Evolutionary conservation across 2,329 filamentous ascomycete genomes (phyloP), one percentile per base, ranked within the genome.

Genomic region (Myriosclerotinia curreyana): DNA sequence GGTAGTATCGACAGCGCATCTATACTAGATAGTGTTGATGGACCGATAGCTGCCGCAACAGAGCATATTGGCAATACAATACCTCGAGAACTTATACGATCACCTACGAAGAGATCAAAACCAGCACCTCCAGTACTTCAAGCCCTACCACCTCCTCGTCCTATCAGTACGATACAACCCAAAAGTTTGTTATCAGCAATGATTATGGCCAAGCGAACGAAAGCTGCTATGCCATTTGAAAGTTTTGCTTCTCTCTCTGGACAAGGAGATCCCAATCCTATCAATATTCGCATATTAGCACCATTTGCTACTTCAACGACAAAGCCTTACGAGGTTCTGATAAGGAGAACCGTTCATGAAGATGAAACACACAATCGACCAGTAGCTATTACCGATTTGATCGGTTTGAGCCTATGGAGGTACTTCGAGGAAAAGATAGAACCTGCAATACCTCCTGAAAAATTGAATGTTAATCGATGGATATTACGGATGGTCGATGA

Each of bases 401-500:
- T 96, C 68, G 91, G 91, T 0, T 81, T 94, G 66, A 87, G 87
- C 67, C 76, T 96, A 15, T 93, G 89, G 81, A 82, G 88, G 67
- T 95, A 94, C 74, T 85, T 86, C 55, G 88, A 93, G 70, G 90
- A 93, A 73, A 89, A 89, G 69, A 79, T 86, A 36, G 84, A 92
- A 68, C 91, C 91, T 4, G 74, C 82, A 0, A 78, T 95, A 12
- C 79, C 85, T 0, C 74, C 78, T 2, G 83, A 87, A 59, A 90
- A 91, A 72, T 79, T 86, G 60, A 91, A 91, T 70, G 87, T 93
- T 70, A 94, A 94, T 72, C 86, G 86, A 79, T 95, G 90, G 89
- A 91, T 87, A 31, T 77, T 96, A 64, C 84, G 90, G 49, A 92
- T 96, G 86, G 90, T 93, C 1, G 87, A 95, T 73, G 90, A 91